These are phyloP conservation scores for Xylariaceae sp. DNA, from an alignment of 2,329 filamentous ascomycete species.

Conservation along the genomic window DNA sequence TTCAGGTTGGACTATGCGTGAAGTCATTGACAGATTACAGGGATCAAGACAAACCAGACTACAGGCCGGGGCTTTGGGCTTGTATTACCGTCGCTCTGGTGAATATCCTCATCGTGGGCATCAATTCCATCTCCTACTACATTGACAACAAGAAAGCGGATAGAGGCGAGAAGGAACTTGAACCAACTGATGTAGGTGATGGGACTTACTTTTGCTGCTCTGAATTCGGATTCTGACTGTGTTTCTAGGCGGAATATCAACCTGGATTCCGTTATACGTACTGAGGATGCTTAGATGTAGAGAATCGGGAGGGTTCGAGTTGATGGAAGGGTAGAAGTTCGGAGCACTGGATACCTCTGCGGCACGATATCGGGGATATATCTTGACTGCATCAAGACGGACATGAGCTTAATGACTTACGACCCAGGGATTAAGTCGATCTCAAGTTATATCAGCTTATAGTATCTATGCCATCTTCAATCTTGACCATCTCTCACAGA, in stretches of 20 bases:
- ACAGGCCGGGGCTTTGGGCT: conserved; percentile 50
- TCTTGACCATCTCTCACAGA: too few species aligned
- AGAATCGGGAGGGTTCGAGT: neutral
- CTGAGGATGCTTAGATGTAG: conserved; percentile 15
- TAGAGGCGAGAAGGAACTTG: conserved; percentile 47
- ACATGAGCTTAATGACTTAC: too few species aligned
- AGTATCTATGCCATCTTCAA: too few species aligned
- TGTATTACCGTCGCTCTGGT: conserved; percentile 48
- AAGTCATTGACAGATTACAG: conserved; percentile 15
- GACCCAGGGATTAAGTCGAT: too few species aligned
- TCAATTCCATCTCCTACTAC: conserved; percentile 39
- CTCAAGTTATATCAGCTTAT: too few species aligned
- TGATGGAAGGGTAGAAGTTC: too few species aligned
- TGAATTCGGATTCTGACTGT: conserved; percentile 3
- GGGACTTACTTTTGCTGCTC: neutral
- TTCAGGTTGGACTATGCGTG: neutral
- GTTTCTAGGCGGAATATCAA: conserved; percentile 34
- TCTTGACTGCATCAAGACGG: too few species aligned
- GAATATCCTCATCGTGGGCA: conserved; percentile 40
- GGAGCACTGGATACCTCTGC: too few species aligned
- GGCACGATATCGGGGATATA: too few species aligned
- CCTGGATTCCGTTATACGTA: conserved; percentile 40
- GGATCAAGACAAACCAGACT: conserved; percentile 43
- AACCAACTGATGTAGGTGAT: conserved; percentile 44
- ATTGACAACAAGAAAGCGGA: conserved; percentile 46